Conservation (phyloP, 2,329 filamentous ascomycete species). For the Xylaria sp. region DNA sequence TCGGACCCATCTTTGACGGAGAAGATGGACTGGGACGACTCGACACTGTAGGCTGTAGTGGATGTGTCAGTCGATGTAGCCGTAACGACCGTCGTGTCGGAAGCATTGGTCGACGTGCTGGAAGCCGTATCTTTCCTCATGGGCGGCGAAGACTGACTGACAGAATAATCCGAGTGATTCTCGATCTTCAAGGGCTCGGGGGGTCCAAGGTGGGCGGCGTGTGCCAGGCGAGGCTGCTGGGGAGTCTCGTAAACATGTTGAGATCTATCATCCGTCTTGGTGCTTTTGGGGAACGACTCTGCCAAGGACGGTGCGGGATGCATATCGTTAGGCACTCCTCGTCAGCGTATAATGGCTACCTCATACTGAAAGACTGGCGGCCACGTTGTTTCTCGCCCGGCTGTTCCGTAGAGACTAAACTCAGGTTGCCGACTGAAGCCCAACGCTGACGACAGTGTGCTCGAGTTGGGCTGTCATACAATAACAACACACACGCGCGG, state of each 20-base stretch:
- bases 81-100: slow-evolving; percentile 53
- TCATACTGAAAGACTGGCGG: slow-evolving; percentile 48
- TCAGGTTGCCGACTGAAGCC: slow-evolving; percentile 35
- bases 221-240: slow-evolving; percentile 47
- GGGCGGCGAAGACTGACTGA: slow-evolving; percentile 48
- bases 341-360: slow-evolving; percentile 46
- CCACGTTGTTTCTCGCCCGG: slow-evolving; percentile 39
- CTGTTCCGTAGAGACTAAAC: slow-evolving; percentile 32
- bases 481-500: slow-evolving; percentile 31
- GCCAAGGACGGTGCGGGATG: slow-evolving; percentile 52
- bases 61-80: slow-evolving; percentile 58
- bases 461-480: slow-evolving; percentile 39
- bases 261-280: slow-evolving; percentile 50
- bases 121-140: slow-evolving; percentile 63
- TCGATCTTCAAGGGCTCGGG: slow-evolving; percentile 47
- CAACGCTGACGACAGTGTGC: slow-evolving; percentile 37
- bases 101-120: slow-evolving; percentile 64
- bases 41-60: slow-evolving; percentile 63
- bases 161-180: slow-evolving; percentile 44
- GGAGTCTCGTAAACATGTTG: slow-evolving; percentile 41
- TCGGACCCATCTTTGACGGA: slow-evolving; percentile 67
- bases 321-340: slow-evolving; percentile 50
- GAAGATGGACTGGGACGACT: slow-evolving; percentile 67
- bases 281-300: slow-evolving; percentile 52
- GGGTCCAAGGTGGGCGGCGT: slow-evolving; percentile 44